Conservation (phyloP, 768 basidiomycete genomes). For the Boletellus ananiceps region DNA sequence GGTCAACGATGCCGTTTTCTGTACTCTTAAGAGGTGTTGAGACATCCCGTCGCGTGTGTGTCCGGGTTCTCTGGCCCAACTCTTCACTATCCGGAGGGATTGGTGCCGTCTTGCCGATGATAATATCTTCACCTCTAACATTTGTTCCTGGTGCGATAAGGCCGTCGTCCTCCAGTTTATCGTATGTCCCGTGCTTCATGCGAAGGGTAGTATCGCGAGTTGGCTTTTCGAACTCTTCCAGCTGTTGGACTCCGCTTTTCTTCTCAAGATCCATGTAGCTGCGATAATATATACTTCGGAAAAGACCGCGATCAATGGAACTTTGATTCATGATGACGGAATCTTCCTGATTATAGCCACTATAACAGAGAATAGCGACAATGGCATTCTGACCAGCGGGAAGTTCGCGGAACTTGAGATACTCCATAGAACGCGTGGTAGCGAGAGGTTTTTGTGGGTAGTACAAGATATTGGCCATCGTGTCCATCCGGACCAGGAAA, state of each 20-base stretch:
- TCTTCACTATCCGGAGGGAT: slow-evolving; percentile 96
- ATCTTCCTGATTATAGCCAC: slow-evolving; percentile 99
- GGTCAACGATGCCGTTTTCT: slow-evolving; percentile 96
- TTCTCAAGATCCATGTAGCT: slow-evolving; percentile 99
- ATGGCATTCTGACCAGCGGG: slow-evolving; percentile 99
- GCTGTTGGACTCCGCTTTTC: slow-evolving; percentile 83
- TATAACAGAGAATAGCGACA: slow-evolving; percentile 97
- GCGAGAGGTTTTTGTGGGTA: slow-evolving; percentile 99
- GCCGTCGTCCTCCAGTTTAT: slow-evolving; percentile 96
- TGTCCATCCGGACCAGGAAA: slow-evolving; percentile 98
- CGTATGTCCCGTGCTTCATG: slow-evolving; percentile 98
- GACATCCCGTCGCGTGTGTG: slow-evolving; percentile 91
- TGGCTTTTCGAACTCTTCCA: slow-evolving; percentile 98
- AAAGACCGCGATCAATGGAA: slow-evolving; percentile 95
- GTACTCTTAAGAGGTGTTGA: slow-evolving; percentile 98
- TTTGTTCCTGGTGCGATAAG: slow-evolving; percentile 94
- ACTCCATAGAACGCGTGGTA: slow-evolving; percentile 98
- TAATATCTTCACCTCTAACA: slow-evolving; percentile 95
- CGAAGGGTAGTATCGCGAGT: slow-evolving; percentile 87
- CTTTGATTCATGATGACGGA: slow-evolving; percentile 99
- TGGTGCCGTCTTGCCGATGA: slow-evolving; percentile 98
- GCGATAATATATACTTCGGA: slow-evolving; percentile 97
- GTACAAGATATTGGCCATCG: slow-evolving; percentile 99
- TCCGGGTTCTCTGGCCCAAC: slow-evolving; percentile 90
- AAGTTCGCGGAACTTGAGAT: slow-evolving; percentile 95